Evolutionary conservation across 768 basidiomycete species (phyloP), one percentile per base, ranked within the genome.

Genomic region (Psilocybe cyanescens): DNA sequence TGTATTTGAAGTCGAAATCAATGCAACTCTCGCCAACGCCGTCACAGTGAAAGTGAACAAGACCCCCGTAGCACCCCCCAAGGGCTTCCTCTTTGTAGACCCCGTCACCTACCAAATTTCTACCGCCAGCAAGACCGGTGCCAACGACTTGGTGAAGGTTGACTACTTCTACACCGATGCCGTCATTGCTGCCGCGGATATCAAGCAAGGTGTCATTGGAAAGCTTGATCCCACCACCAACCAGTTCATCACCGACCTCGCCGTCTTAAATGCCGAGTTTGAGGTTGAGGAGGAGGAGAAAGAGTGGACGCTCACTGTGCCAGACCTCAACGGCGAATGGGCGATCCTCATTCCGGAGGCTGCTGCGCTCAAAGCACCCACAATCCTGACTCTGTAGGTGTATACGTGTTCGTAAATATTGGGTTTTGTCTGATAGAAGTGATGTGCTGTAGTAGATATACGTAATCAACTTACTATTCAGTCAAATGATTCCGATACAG

Each of bases 321-420:
- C 58, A 19, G 58, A 64, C 19, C 54, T 64, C 37, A 64, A 62
- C 28, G 64, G 60, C 14, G 64, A 65, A 55, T 61, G 64, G 64
- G 64, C 64, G 17, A 59, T 62, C n/a, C 37, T 61, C 37, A 60
- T 64, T 37, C 63, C 63, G 12, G 39, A 48, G 11, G 17, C 58
- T 52, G 63, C 58, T 28, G 63, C 56, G 11, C 29, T 37, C 9
- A 55, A 55, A 46, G 16, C 54, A 14, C 19, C 54, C 16, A 28
- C 45, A 6, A 47, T 46, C 7, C 35, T 61, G 24, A 19, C 28
- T 14, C 29, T 61, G 11, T 61, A 49, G 47, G 28, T 9, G 45
- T 35, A 11, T 11, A 35, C 11, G 33, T 2, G 33, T 11, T 11
- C 33, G 33, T 35, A 35, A 35, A 11, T 35, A 7, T 7, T 35